These are phyloP conservation scores for Poa pratensis DNA, from an alignment of 176 grass and related monocot species.

Conservation along the genomic window DNA sequence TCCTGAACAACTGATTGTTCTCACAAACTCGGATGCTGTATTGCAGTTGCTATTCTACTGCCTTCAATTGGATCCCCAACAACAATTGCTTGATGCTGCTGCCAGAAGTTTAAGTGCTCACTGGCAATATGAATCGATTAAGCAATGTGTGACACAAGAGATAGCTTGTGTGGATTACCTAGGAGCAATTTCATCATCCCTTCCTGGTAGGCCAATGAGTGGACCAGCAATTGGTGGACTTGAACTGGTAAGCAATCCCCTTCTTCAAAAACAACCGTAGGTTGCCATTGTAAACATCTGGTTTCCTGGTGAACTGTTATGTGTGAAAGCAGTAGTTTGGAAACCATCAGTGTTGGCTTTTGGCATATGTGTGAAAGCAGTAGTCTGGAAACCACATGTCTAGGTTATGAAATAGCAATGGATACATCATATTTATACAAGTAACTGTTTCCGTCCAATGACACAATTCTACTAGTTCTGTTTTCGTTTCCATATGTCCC, in stretches of 20 bases:
- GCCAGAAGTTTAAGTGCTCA: conserved; percentile 79
- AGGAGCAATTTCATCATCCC: conserved; percentile 49
- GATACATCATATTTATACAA: background rate
- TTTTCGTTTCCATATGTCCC: background rate
- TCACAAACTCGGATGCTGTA: conserved; percentile 80
- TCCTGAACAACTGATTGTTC: conserved; percentile 54
- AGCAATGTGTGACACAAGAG: conserved; percentile 55
- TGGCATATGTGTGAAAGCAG: background rate
- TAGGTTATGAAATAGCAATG: conserved; percentile 28
- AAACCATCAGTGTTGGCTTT: conserved; percentile 15
- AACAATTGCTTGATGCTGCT: conserved; percentile 69
- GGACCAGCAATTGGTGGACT: conserved; percentile 52
- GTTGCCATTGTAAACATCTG: conserved; percentile 8
- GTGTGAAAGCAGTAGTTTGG: conserved; percentile 1
- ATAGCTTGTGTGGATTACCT: conserved; percentile 59
- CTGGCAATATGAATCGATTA: conserved; percentile 76
- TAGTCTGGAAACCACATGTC: conserved; percentile 12
- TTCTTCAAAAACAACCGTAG: background rate
- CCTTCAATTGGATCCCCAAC: conserved; percentile 71
- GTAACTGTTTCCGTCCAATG: background rate
- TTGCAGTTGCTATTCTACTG: conserved; percentile 87
- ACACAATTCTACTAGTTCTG: background rate
- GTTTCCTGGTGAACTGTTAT: background rate
- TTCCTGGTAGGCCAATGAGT: conserved; percentile 44
- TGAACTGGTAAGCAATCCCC: conserved; percentile 67